Evolutionary conservation across 169 alveolate species (phyloP).

Genomic region (Theileria sp.): DNA sequence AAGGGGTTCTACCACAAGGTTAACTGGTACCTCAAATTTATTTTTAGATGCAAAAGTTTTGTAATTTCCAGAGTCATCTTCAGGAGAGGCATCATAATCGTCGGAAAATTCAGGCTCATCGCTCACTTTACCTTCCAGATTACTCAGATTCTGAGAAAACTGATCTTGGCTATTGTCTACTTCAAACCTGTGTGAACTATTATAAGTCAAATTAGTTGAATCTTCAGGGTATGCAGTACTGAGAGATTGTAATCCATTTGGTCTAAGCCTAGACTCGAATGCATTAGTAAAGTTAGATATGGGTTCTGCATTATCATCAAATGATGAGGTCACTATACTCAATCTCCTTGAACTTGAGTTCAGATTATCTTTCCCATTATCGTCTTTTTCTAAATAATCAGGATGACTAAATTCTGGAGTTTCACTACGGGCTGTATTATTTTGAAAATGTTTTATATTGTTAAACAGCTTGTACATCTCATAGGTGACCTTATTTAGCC

Average conservation of each 20-base stretch:
- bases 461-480: slow-evolving; percentile 9
- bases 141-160: neutral
- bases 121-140: neutral
- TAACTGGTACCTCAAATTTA: neutral
- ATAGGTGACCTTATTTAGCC: slow-evolving; percentile 2
- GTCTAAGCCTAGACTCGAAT: slow-evolving; percentile 6
- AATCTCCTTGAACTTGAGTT: neutral
- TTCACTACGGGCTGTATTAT: neutral
- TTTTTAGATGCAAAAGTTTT: neutral
- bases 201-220: neutral
- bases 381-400: neutral
- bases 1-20: neutral
- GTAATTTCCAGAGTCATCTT: neutral
- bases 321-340: neutral
- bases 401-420: neutral
- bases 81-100: neutral
- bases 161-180: neutral
- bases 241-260: neutral
- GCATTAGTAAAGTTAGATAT: neutral
- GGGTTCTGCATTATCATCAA: neutral
- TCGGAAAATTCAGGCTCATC: neutral
- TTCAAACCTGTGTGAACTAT: neutral
- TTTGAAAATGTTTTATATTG: neutral
- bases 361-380: neutral
- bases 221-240: slow-evolving; percentile 1